Base-by-base conservation (phyloP, 345 rosid species). In the Sonneratia caseolaris region DNA sequence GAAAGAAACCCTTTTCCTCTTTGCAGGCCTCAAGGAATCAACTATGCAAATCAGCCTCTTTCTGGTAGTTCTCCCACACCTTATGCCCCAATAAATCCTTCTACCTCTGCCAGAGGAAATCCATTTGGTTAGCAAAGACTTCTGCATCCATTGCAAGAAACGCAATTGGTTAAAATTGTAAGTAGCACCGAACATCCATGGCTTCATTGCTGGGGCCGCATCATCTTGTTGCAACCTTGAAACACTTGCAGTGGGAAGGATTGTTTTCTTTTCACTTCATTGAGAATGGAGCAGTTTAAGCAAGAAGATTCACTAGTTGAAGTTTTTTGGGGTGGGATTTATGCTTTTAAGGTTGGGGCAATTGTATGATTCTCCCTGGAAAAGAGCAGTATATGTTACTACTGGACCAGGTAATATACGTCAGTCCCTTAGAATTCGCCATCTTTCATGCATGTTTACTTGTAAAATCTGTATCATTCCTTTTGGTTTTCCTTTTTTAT, bases 81-180 rank as follows among this genome's bases (percentile, higher is more conserved):
- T 11, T 62, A 62, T 62, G 37, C 38, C 66, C 66, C 37, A 27
- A 71, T 72, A 1, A 82, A 75, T 42, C 82, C 88, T 55, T 84
- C 75, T 71, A 68, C 91, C 37, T 83, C 88, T n/a, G 78, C 74
- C 22, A 85, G 92, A 64, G 88, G 91, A 32, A 90, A 88, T 78
- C 96, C 96, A 24, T 90, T 88, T 74, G 92, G 92, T 55, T 88
- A 81, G 84, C 9, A 53, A 53, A 53, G 22, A 19, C 59, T 53
- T 53, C 59, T 53, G 18, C 22, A 1, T 53, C 22, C 13, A 76
- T 75, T n/a, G 87, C 89, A 66, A 88, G 91, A 37, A 90, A 86
- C 80, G 91, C 96, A n/a, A 86, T 86, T 74, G 91, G 89, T 55
- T 88, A 81, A 85, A 73, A 24, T 27, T 21, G 40, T 67, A 75